A percentile compares a stretch with the other conserved stretches of the same genome.
Evolutionary conservation across 2,329 filamentous ascomycete species (phyloP).

Genomic region (Camptophora hylomeconis): DNA sequence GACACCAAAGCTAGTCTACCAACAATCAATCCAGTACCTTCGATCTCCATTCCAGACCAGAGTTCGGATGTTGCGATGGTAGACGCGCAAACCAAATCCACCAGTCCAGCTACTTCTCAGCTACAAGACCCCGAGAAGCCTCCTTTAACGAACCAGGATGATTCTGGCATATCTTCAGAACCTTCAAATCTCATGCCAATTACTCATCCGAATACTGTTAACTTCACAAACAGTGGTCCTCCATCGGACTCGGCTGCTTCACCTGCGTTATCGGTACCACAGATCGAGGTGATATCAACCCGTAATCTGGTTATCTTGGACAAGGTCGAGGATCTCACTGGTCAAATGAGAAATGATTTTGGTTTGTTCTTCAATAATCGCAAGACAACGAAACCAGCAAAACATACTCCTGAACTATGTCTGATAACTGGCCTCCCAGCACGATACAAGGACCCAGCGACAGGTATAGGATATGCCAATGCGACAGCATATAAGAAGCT

Average conservation of each 20-base stretch:
- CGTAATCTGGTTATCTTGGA: slow-evolving; percentile 47
- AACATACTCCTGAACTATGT: slow-evolving; percentile 46
- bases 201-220: no score
- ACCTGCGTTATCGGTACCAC: slow-evolving; percentile 10
- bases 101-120: not conserved
- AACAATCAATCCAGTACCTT: no score
- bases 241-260: slow-evolving; percentile 16
- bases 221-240: not conserved
- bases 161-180: no score
- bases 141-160: no score
- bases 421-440: slow-evolving; percentile 73
- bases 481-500: slow-evolving; percentile 51
- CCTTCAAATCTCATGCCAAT: no score
- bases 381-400: slow-evolving; percentile 33
- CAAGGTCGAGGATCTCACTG: slow-evolving; percentile 43
- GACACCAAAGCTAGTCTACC: no score
- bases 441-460: slow-evolving; percentile 72
- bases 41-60: no score
- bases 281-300: slow-evolving; percentile 37
- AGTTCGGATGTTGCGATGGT: slow-evolving; percentile 1
- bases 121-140: not conserved
- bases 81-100: slow-evolving; percentile 1
- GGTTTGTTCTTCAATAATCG: slow-evolving; percentile 44
- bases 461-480: slow-evolving; percentile 70
- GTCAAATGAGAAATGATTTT: slow-evolving; percentile 37